Evolutionary conservation across 495 filamentous ascomycete species (phyloP).

Genomic region (Aspergillus bridgeri): DNA sequence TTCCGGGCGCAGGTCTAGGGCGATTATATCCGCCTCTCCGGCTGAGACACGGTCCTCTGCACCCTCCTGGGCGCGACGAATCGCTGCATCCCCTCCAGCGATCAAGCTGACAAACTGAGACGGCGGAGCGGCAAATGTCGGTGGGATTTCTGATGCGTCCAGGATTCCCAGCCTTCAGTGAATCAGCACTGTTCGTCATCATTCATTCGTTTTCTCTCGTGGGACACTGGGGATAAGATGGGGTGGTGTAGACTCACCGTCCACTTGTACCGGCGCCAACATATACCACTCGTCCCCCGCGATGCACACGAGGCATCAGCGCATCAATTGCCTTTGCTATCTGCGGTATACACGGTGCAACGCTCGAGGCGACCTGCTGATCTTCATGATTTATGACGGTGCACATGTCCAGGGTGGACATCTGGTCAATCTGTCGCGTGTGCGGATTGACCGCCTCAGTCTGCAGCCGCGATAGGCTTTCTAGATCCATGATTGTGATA

Average conservation of each 20-base stretch:
- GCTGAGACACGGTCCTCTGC: constrained; percentile 33
- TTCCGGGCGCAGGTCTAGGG: constrained; percentile 25
- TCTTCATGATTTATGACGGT: constrained; percentile 34
- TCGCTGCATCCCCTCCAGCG: constrained; percentile 38
- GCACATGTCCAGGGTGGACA: constrained; percentile 37
- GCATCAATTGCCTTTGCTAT: constrained; percentile 34
- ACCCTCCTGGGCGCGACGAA: constrained; percentile 38
- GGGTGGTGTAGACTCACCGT: constrained; percentile 30
- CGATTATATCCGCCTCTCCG: constrained; percentile 23
- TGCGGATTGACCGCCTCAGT: constrained; percentile 34
- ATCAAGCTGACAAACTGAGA: constrained; percentile 36
- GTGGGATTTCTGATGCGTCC: constrained; percentile 39
- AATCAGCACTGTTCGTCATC: no score
- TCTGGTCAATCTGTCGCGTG: constrained; percentile 30
- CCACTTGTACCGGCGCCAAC: constrained; percentile 42
- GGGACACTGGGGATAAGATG: no score
- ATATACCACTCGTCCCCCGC: constrained; percentile 38
- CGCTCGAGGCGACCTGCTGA: constrained; percentile 27
- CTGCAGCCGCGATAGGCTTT: constrained; percentile 28
- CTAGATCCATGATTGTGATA: constrained; percentile 19
- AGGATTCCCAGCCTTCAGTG: constrained; percentile 42
- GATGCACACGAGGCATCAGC: constrained; percentile 29
- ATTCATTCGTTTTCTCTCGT: no score
- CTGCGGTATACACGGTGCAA: constrained; percentile 26
- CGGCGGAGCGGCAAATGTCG: constrained; percentile 35